A percentile compares a stretch with the other conserved stretches of the same genome.
These are phyloP conservation scores for Bolboschoenoplectus hybrid DNA, from an alignment of 202 grass and related monocot genomes.

Conservation along the genomic window DNA sequence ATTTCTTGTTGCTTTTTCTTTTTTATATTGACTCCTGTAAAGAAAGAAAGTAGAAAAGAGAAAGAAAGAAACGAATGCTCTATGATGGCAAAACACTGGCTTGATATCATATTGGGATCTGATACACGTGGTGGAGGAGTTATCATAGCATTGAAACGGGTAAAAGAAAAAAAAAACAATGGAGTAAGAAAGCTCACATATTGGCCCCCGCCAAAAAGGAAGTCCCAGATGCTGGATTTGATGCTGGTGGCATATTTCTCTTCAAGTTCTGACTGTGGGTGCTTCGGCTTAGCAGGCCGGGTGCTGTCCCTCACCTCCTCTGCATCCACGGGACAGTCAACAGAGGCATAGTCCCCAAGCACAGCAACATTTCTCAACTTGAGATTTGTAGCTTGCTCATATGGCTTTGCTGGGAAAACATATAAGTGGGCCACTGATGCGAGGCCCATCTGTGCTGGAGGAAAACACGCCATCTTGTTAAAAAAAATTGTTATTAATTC, in stretches of 20 bases:
- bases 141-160: not conserved
- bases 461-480: constrained; percentile 47
- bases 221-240: constrained; percentile 76
- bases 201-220: constrained; percentile 87
- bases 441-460: constrained; percentile 87
- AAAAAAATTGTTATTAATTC: constrained; percentile 13
- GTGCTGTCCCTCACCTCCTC: constrained; percentile 82
- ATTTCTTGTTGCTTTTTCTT: not conserved
- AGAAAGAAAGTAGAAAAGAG: not conserved
- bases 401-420: constrained; percentile 91
- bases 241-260: constrained; percentile 74
- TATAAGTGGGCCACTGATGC: constrained; percentile 91
- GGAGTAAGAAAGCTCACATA: constrained; percentile 64
- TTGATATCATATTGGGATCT: not conserved
- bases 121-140: not conserved
- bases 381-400: constrained; percentile 61
- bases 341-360: constrained; percentile 85
- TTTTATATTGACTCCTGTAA: not conserved
- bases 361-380: constrained; percentile 71
- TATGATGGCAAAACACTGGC: not conserved
- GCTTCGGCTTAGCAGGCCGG: constrained; percentile 79
- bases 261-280: constrained; percentile 67
- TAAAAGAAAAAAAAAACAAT: not conserved
- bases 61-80: not conserved
- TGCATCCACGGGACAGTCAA: constrained; percentile 77